phyloP scores from a whole-genome alignment of 306 rosid genomes.

The Malus sieversii region DNA sequence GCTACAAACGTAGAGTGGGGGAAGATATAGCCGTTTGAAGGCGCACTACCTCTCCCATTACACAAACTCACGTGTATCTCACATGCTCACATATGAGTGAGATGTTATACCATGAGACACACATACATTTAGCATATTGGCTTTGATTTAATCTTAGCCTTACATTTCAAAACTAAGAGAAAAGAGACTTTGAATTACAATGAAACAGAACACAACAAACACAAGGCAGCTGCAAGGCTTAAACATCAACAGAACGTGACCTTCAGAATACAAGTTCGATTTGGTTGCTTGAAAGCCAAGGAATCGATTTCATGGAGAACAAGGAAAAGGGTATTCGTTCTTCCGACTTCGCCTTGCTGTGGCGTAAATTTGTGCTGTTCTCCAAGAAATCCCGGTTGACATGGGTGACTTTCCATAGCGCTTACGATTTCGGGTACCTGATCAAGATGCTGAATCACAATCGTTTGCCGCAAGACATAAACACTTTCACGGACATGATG shows the following conservation, averaged over 20 bases:
- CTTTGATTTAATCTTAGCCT: too few relatives aligned
- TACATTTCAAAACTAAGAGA: too few relatives aligned
- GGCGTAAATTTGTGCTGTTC: neutral
- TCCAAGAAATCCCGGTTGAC: neutral
- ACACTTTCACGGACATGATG: neutral
- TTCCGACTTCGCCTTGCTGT: neutral
- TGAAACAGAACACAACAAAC: too few relatives aligned
- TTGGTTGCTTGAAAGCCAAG: neutral
- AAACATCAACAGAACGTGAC: neutral
- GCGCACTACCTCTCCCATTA: too few relatives aligned
- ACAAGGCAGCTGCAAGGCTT: too few relatives aligned
- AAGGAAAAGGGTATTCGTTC: neutral
- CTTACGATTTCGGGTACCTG: neutral
- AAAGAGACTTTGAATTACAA: too few relatives aligned
- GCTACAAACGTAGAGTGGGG: too few relatives aligned
- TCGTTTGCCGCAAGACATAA: neutral
- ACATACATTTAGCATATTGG: too few relatives aligned
- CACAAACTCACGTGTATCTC: too few relatives aligned
- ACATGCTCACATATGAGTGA: too few relatives aligned
- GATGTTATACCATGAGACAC: too few relatives aligned
- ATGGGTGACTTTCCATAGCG: neutral
- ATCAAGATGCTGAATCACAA: neutral
- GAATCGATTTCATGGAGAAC: neutral
- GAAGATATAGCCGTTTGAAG: too few relatives aligned
- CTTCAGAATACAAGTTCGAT: neutral